A percentile compares a stretch with the other conserved stretches of the same genome.
Conservation (phyloP, 306 rosid species). For the Clitoria ternatea region DNA sequence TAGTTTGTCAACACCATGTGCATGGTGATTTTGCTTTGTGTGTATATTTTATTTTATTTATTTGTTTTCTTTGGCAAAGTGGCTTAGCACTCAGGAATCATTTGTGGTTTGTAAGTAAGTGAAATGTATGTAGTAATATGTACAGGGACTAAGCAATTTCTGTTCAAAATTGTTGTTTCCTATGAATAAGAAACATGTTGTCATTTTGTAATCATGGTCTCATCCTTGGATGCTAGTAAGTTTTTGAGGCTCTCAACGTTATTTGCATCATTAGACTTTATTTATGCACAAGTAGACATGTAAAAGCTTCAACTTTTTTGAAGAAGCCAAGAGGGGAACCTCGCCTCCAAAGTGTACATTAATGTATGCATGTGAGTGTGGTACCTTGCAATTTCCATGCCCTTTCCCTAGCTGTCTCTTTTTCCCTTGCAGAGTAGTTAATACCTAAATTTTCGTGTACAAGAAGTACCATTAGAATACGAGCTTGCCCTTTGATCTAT, state of each 20-base stretch:
- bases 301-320: slow-evolving; percentile 14
- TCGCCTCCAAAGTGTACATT: background rate
- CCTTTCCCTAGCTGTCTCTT: background rate
- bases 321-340: slow-evolving; percentile 27
- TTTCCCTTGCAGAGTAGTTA: background rate
- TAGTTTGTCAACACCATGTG: slow-evolving; percentile 22
- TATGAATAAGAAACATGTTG: slow-evolving; percentile 17
- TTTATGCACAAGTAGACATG: background rate
- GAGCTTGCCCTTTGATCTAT: background rate
- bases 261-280: background rate
- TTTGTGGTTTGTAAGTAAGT: slow-evolving; percentile 23
- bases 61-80: background rate
- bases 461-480: background rate
- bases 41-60: background rate
- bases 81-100: slow-evolving; percentile 5
- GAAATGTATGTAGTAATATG: too few species aligned
- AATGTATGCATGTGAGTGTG: background rate
- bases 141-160: slow-evolving; percentile 30
- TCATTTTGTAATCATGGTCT: background rate
- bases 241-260: background rate
- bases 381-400: slow-evolving; percentile 26
- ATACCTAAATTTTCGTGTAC: background rate
- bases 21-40: slow-evolving; percentile 18
- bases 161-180: slow-evolving; percentile 16
- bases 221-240: background rate